These are phyloP conservation scores for Phialophora verrucosa DNA, from an alignment of 2,329 filamentous ascomycete species.

Conservation along the genomic window DNA sequence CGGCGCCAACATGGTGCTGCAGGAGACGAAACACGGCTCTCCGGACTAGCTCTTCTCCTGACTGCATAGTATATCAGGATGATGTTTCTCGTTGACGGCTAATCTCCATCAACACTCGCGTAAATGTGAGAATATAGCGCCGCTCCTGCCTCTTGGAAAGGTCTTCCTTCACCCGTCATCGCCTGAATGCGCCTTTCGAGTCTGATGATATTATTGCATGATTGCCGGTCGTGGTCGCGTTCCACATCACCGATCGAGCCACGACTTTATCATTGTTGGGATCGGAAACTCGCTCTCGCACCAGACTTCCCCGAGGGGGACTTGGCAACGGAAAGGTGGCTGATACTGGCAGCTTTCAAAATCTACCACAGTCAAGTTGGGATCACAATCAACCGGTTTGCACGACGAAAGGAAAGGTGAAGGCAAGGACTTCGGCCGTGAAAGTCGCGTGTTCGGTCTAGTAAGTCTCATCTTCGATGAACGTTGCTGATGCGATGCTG, in stretches of 20 bases:
- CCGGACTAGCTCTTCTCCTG: background rate
- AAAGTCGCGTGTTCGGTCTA: background rate
- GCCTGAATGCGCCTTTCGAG: background rate
- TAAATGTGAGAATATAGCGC: slow-evolving; percentile 1
- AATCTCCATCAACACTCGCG: background rate
- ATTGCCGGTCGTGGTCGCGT: background rate
- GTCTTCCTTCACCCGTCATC: background rate
- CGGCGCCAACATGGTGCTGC: background rate
- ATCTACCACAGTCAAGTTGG: background rate
- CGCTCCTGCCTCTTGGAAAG: background rate
- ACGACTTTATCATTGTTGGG: background rate
- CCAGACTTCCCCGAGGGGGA: no score
- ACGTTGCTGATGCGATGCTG: background rate
- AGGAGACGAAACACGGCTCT: background rate
- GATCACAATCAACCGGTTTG: background rate
- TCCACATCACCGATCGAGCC: background rate
- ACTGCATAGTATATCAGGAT: background rate
- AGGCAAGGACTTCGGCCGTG: background rate
- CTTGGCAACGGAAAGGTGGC: background rate
- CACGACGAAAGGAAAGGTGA: background rate
- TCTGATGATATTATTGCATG: background rate
- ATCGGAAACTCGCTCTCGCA: background rate
- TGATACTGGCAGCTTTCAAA: background rate
- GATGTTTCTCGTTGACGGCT: background rate
- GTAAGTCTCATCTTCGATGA: background rate